Percentiles rank a stretch among this genome's conserved stretches.
phyloP scores from a whole-genome alignment of 768 basidiomycete species.

The Kwoniella sp. region DNA sequence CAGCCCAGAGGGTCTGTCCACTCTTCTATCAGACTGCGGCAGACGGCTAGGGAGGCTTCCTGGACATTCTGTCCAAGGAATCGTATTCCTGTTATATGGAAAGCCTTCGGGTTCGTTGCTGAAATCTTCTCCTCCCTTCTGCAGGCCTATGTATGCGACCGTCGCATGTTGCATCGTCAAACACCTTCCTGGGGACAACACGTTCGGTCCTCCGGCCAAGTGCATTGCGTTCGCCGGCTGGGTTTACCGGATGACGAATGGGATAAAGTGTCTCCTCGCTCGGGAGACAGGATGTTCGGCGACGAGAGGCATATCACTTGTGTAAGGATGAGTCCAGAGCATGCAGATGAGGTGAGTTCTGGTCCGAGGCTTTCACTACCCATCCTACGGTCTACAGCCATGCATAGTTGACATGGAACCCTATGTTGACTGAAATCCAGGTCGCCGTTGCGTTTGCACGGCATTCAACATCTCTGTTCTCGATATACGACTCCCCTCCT shows the following conservation, averaged over 20 bases:
- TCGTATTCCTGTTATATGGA: too few relatives aligned
- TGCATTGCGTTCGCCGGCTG: conserved; percentile 80
- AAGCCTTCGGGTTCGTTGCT: too few relatives aligned
- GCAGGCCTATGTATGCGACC: conserved; percentile 82
- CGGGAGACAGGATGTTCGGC: conserved; percentile 16
- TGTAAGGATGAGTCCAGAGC: conserved; percentile 53
- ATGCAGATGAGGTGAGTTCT: conserved; percentile 53
- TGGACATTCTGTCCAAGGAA: too few relatives aligned
- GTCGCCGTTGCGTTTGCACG: conserved; percentile 43
- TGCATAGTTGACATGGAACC: background rate
- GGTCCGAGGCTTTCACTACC: too few relatives aligned
- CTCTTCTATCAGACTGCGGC: conserved; percentile 11
- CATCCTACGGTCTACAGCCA: too few relatives aligned
- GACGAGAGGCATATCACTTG: conserved; percentile 52
- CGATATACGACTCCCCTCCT: conserved; percentile 48
- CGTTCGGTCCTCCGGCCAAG: conserved; percentile 62
- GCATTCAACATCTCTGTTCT: conserved; percentile 52
- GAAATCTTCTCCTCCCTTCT: too few relatives aligned
- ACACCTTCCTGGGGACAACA: conserved; percentile 72
- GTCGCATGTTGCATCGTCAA: conserved; percentile 70
- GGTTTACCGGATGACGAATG: conserved; percentile 61
- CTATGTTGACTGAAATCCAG: conserved; percentile 12
- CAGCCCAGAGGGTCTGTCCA: background rate
- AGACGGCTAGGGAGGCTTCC: too few relatives aligned
- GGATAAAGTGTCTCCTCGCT: conserved; percentile 26